Base-by-base conservation (phyloP, 192 early-diverging fungal species). In the Coemansia sp. region DNA sequence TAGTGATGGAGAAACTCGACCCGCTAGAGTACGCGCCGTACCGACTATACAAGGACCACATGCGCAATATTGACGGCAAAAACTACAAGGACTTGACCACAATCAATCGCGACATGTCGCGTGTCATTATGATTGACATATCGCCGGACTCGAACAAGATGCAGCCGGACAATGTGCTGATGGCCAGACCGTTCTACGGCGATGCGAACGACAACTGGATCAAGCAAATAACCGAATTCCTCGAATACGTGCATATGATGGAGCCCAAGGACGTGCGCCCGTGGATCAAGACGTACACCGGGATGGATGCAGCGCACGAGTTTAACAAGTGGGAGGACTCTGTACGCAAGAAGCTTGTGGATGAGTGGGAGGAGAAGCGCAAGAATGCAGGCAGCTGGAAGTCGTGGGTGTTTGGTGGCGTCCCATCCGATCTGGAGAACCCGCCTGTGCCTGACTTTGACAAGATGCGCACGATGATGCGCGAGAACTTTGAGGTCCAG, bases 91-190 rank as follows among this genome's bases (percentile, higher is more conserved):
- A 99, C 81, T 63, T 99, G 66, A 88, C 87, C 24, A 89, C 92
- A 58, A 85, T 97, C 66, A 99, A 99, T 85, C 91, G 98, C 64
- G 97, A 99, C 83, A 78, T 95, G 63, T 84, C 87, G 66, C 96
- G 93, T 80, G 92, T 95, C 26, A 93, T 99, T 62, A 89, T 97
- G 63, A 88, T 99, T 72, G 98, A 99, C 75, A 92, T 89, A 14
- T 90, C 94, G 73, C 89, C 92, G 6, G 88, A 92, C 45, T 86
- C 90, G n/a, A 93, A 88, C 83, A 75, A 89, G 51, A 81, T 91
- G 68, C 97, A 99, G 75, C 96, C 96, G 15, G 94, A 97, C 71
- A 99, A 98, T 71, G 89, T 89, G 21, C 77, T 99, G 30, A 58
- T 89, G 24, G 78, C 94, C 59, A 91, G 93, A 68, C 89, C 91